Percentiles rank a stretch among this genome's conserved stretches.
Evolutionary conservation across 805 yeast species (phyloP).

Genomic region (Starmerella bombi): DNA sequence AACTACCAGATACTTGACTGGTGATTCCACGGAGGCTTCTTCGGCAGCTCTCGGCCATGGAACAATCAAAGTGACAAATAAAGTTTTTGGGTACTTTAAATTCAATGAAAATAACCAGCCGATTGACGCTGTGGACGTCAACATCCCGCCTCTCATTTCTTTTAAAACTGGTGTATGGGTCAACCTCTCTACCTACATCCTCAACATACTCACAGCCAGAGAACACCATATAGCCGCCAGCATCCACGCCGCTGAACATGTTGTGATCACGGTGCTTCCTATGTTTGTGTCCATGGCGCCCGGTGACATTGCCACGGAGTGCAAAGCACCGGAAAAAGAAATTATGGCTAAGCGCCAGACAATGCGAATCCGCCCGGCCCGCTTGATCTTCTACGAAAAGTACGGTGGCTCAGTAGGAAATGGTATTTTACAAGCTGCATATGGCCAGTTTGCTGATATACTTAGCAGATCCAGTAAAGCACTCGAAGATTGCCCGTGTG

Average conservation of each 20-base stretch:
- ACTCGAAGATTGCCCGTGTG: slow-evolving; percentile 49
- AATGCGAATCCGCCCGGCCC: slow-evolving; percentile 65
- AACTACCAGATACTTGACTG: neutral
- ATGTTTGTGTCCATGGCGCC: slow-evolving; percentile 53
- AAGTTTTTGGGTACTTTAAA: slow-evolving; percentile 89
- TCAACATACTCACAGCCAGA: slow-evolving; percentile 46
- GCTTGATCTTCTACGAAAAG: slow-evolving; percentile 72
- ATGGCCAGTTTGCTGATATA: slow-evolving; percentile 60
- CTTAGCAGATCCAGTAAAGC: slow-evolving; percentile 46
- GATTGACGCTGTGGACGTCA: slow-evolving; percentile 87
- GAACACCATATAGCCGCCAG: slow-evolving; percentile 68
- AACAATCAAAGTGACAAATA: slow-evolving; percentile 50
- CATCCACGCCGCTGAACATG: slow-evolving; percentile 95
- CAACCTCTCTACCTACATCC: slow-evolving; percentile 58
- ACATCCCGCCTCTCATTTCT: slow-evolving; percentile 65
- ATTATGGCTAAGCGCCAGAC: slow-evolving; percentile 59
- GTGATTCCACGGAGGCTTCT: slow-evolving; percentile 10
- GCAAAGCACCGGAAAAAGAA: slow-evolving; percentile 96
- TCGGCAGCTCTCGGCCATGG: slow-evolving; percentile 44
- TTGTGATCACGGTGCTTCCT: slow-evolving; percentile 67
- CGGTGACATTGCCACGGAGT: slow-evolving; percentile 71
- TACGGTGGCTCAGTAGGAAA: slow-evolving; percentile 70
- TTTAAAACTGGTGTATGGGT: slow-evolving; percentile 82
- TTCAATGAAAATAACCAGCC: slow-evolving; percentile 62
- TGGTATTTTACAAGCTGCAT: slow-evolving; percentile 69